Percentiles rank a stretch among this genome's conserved stretches.
phyloP scores from a whole-genome alignment of 2,329 filamentous ascomycete genomes.

The Sordariomycetes sp. region DNA sequence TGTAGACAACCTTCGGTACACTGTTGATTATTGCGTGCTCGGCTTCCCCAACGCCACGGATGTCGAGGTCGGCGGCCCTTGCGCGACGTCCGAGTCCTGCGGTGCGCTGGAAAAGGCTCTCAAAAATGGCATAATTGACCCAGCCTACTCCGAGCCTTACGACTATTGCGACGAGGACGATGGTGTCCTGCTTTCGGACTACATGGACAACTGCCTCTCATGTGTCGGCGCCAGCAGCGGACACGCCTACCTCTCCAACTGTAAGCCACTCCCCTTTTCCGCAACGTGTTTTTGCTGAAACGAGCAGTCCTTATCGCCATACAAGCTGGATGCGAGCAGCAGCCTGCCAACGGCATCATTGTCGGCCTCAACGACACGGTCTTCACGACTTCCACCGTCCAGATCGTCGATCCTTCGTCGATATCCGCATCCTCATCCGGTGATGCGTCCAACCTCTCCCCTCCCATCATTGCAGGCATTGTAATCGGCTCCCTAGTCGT shows the following conservation, averaged over 20 bases:
- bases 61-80: slow-evolving; percentile 32
- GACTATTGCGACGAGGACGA: slow-evolving; percentile 36
- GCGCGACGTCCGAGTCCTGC: slow-evolving; percentile 41
- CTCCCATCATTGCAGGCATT: slow-evolving; percentile 33
- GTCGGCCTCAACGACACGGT: slow-evolving; percentile 35
- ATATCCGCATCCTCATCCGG: slow-evolving; percentile 4
- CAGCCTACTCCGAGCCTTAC: slow-evolving; percentile 24
- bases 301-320: slow-evolving; percentile 38
- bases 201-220: slow-evolving; percentile 29
- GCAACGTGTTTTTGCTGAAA: not conserved
- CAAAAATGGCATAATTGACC: slow-evolving; percentile 26
- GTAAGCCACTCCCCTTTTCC: slow-evolving; percentile 20
- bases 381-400: slow-evolving; percentile 24
- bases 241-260: slow-evolving; percentile 38
- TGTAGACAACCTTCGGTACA: slow-evolving; percentile 44
- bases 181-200: slow-evolving; percentile 19
- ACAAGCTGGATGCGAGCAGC: slow-evolving; percentile 40
- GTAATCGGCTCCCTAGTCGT: slow-evolving; percentile 27
- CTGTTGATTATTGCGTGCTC: slow-evolving; percentile 42
- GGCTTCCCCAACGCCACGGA: slow-evolving; percentile 38
- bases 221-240: slow-evolving; percentile 34
- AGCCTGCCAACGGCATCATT: slow-evolving; percentile 24
- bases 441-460: slow-evolving; percentile 18
- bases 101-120: slow-evolving; percentile 31
- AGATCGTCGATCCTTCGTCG: slow-evolving; percentile 22